Evolutionary conservation across 2,329 filamentous ascomycete genomes (phyloP), one percentile per base, ranked within the genome.

Genomic region (Ilyonectria robusta): DNA sequence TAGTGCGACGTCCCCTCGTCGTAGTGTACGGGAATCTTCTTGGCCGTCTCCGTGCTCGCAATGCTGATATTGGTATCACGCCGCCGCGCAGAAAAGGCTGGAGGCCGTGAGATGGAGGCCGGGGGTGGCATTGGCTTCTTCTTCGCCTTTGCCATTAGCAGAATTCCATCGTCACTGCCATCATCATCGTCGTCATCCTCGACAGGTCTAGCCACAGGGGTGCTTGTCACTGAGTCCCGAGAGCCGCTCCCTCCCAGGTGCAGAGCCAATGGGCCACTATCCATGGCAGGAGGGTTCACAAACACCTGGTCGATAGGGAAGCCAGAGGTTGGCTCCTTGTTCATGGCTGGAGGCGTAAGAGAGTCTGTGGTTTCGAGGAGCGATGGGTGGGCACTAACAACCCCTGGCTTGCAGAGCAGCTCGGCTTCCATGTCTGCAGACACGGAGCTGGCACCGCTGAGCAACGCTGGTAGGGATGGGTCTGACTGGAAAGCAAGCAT

Each of bases 371-470:
- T 85, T 59, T 87, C 84, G 29, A 88, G 80, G 1, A 86, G 77
- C 11, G 85, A 81, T 2, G 82, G 78, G 19, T 81, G 81, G 4
- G 67, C 72, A 55, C 80, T 81, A 7, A 87, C 80, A 6, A 83
- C 79, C 6, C 84, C 85, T 10, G 86, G 87, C 23, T 80, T 82
- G 60, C 85, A 80, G 3, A 90, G 80, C 44, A 90, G 87, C 55
- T 91, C 89, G 1, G 85, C 87, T 68, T 92, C 89, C 23, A 86
- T 81, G 70, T 91, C 89, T 1, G 87, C 88, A 15, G 88, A 91
- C 10, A 91, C 85, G 2, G 89, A 92, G 73, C 89, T 91, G 9
- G 89, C 88, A 11, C 89, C 88, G 63, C 89, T 91, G 11, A 91
- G 82, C 8, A 91, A 80, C 7, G 89, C 89, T 11, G 89, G 89